phyloP scores from a whole-genome alignment of 148 eudicot species.

The Suaeda aralocaspica region DNA sequence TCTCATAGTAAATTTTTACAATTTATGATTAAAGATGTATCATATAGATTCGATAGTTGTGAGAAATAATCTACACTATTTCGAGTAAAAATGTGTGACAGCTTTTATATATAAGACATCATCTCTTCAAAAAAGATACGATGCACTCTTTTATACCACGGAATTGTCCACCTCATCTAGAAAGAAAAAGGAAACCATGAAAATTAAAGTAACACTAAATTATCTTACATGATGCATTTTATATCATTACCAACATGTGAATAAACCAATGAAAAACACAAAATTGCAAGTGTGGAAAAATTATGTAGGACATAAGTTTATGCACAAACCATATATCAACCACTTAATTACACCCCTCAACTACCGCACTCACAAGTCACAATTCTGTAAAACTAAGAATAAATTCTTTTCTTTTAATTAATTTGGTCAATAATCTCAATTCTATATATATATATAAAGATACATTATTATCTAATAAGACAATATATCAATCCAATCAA shows the following conservation, averaged over 20 bases:
- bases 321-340: neutral
- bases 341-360: constrained; percentile 19
- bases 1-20: too few species aligned
- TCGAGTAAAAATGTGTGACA: too few species aligned
- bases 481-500: too few species aligned
- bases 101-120: too few species aligned
- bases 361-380: constrained; percentile 21
- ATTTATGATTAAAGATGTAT: too few species aligned
- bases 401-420: neutral
- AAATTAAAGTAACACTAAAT: neutral
- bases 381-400: neutral
- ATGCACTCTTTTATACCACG: too few species aligned
- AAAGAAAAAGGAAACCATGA: neutral
- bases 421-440: too few species aligned
- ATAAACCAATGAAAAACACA: too few species aligned
- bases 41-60: too few species aligned
- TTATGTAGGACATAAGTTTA: neutral
- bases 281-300: constrained; percentile 10
- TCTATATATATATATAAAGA: neutral
- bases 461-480: neutral
- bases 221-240: neutral
- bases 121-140: too few species aligned
- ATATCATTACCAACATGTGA: neutral
- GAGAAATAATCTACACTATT: too few species aligned
- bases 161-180: neutral